Conservation (phyloP, 1,139 yeast genomes). For the Candida labiduridarum region DNA sequence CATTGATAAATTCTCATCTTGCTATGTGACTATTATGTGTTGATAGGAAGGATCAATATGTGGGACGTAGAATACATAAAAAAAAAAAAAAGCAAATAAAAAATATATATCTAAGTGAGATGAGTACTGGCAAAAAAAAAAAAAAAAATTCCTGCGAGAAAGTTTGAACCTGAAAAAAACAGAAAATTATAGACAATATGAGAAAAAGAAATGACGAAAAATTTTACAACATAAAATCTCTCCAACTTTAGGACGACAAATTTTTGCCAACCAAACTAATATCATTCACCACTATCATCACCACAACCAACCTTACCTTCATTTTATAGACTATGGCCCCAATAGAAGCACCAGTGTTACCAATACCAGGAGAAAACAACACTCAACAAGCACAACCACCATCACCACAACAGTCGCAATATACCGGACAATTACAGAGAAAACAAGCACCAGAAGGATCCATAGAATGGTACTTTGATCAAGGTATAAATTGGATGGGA, state of each 20-base stretch:
- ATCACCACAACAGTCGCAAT: constrained; percentile 25
- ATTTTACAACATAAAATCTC: neutral
- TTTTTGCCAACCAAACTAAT: neutral
- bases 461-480: constrained; percentile 71
- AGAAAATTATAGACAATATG: neutral
- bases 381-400: constrained; percentile 18
- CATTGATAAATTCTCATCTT: constrained; percentile 90
- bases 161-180: neutral
- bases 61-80: neutral
- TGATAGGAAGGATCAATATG: neutral
- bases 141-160: neutral
- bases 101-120: neutral
- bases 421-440: constrained; percentile 46
- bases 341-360: constrained; percentile 59
- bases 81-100: neutral
- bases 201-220: constrained; percentile 5
- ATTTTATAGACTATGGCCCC: constrained; percentile 14
- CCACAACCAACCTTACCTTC: neutral
- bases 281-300: neutral
- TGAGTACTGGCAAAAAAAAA: constrained; percentile 1
- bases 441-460: constrained; percentile 49
- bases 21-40: neutral
- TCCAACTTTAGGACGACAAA: neutral
- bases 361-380: constrained; percentile 57
- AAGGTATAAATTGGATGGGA: constrained; percentile 62